phyloP scores from a whole-genome alignment of 352 stramenopile genomes.

The Phytophthora niederhauseri region DNA sequence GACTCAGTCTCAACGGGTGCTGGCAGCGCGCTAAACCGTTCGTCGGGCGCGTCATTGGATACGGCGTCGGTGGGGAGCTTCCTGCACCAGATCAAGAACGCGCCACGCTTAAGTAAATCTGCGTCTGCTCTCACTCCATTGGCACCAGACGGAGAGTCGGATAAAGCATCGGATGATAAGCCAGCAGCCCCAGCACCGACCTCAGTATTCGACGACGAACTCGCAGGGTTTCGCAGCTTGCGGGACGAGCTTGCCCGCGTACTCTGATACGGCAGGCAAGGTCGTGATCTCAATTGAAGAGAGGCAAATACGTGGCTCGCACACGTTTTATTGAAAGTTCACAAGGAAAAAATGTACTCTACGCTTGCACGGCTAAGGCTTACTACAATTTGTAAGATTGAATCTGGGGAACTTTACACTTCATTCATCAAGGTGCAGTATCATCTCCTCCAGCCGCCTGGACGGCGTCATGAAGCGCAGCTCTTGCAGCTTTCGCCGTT shows the following conservation, averaged over 20 bases:
- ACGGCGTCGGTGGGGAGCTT: slow-evolving; percentile 78
- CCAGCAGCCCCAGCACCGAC: background rate
- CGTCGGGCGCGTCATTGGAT: slow-evolving; percentile 41
- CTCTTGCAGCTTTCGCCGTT: slow-evolving; percentile 17
- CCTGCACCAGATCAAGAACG: slow-evolving; percentile 81
- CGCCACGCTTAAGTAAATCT: slow-evolving; percentile 50
- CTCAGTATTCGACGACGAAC: slow-evolving; percentile 77
- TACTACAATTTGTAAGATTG: background rate
- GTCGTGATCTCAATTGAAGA: slow-evolving; percentile 3
- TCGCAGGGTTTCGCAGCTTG: slow-evolving; percentile 69
- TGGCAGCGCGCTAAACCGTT: slow-evolving; percentile 24
- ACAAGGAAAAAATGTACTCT: background rate
- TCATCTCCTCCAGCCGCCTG: slow-evolving; percentile 7
- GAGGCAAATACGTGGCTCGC: background rate
- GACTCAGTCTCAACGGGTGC: slow-evolving; percentile 41
- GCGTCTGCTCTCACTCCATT: background rate
- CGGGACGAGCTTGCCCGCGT: slow-evolving; percentile 67
- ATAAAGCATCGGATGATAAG: slow-evolving; percentile 2
- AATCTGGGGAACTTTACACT: background rate
- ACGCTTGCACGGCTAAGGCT: background rate
- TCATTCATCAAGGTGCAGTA: background rate
- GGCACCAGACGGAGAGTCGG: background rate
- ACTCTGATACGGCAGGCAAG: slow-evolving; percentile 18
- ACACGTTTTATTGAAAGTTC: background rate
- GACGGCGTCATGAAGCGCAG: slow-evolving; percentile 25